Conservation (phyloP, 495 filamentous ascomycete genomes). For the Stereocaulon alpinum region DNA sequence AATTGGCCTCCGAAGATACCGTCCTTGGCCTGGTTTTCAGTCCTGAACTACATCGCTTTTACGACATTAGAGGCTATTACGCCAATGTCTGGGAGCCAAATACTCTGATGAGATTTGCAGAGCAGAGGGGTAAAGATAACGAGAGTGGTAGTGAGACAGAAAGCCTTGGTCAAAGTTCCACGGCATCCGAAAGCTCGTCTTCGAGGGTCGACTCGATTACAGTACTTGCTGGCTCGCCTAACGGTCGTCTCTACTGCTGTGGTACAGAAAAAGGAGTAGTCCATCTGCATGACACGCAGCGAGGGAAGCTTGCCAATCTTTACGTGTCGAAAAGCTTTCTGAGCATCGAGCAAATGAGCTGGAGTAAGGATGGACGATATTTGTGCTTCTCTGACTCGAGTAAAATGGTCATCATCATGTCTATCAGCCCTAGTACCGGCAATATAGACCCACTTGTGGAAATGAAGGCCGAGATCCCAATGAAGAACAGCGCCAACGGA, state of each 20-base stretch:
- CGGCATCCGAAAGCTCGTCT: neutral
- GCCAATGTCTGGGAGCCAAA: conserved; percentile 27
- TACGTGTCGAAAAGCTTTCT: neutral
- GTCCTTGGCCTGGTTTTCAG: conserved; percentile 23
- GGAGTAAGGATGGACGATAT: neutral
- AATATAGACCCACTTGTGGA: conserved; percentile 8
- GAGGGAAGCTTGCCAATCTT: neutral
- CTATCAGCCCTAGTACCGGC: neutral
- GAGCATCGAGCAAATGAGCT: neutral
- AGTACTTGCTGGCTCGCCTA: neutral
- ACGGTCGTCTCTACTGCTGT: neutral
- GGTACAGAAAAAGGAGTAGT: neutral
- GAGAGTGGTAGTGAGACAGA: conserved; percentile 17
- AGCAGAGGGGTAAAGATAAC: conserved; percentile 6
- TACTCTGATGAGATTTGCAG: neutral
- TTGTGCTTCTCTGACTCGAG: neutral
- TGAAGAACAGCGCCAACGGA: conserved; percentile 14
- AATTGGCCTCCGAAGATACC: conserved; percentile 17
- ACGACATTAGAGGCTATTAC: conserved; percentile 24
- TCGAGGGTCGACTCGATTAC: neutral
- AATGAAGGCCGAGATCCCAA: conserved; percentile 9
- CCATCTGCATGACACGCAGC: neutral
- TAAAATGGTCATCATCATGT: neutral
- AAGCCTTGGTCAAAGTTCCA: conserved; percentile 16
- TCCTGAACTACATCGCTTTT: conserved; percentile 24